Percentiles rank a stretch among this genome's conserved stretches.
These are phyloP conservation scores for Backusella tarrabulga DNA, from an alignment of 192 early-diverging fungal genomes.

Conservation along the genomic window DNA sequence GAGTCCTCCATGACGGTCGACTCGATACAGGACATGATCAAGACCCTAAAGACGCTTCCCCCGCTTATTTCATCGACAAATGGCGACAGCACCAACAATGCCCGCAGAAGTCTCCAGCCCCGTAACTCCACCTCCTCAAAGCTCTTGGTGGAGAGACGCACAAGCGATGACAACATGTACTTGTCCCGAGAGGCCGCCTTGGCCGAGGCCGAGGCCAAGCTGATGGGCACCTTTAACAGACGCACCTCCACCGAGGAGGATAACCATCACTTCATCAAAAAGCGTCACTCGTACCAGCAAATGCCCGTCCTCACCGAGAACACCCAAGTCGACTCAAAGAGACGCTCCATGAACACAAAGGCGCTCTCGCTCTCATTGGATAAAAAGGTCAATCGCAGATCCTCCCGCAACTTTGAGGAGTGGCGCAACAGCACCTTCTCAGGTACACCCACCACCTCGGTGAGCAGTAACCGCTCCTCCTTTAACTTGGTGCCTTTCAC, in stretches of 20 bases:
- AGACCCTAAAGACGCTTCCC: conserved; percentile 48
- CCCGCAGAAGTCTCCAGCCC: neutral
- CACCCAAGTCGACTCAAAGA: neutral
- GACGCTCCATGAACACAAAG: conserved; percentile 38
- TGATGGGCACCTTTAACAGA: conserved; percentile 39
- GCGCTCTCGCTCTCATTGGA: conserved; percentile 28
- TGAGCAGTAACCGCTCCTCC: conserved; percentile 13
- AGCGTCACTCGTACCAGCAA: conserved; percentile 22
- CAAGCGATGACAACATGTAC: conserved; percentile 17
- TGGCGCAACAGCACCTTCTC: conserved; percentile 35
- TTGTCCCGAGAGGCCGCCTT: conserved; percentile 31
- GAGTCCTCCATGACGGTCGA: conserved; percentile 40
- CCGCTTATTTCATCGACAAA: conserved; percentile 19
- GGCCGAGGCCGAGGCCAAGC: conserved; percentile 41
- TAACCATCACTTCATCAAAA: neutral
- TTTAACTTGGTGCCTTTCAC: conserved; percentile 43
- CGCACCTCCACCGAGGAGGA: neutral
- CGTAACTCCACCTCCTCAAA: conserved; percentile 4
- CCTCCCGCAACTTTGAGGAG: conserved; percentile 44
- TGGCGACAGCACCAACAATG: neutral
- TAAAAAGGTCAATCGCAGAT: conserved; percentile 24
- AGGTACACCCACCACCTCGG: conserved; percentile 11
- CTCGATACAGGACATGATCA: conserved; percentile 55
- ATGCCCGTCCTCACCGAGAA: conserved; percentile 29
- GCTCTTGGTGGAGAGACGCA: neutral